Percentiles rank a stretch among this genome's conserved stretches.
phyloP scores from a whole-genome alignment of 345 rosid genomes.

The Barbarea vulgaris region DNA sequence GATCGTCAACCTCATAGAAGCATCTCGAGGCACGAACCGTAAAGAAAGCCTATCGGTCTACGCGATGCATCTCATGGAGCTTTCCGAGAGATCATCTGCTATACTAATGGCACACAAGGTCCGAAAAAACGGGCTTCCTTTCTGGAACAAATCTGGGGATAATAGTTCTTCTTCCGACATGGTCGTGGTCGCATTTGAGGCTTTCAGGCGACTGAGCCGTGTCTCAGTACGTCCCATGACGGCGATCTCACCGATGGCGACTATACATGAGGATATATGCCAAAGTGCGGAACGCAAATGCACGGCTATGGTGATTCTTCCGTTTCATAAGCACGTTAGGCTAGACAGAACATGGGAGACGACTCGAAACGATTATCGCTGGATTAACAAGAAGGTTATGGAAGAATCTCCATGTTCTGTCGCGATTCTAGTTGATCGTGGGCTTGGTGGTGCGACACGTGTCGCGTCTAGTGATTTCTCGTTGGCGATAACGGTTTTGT shows the following conservation, averaged over 20 bases:
- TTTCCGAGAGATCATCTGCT: constrained; percentile 87
- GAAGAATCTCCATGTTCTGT: constrained; percentile 75
- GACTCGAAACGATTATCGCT: constrained; percentile 54
- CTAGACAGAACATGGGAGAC: constrained; percentile 69
- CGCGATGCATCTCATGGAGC: constrained; percentile 93
- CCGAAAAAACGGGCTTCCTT: constrained; percentile 75
- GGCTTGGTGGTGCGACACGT: constrained; percentile 76
- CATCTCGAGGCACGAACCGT: constrained; percentile 74
- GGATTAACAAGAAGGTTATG: constrained; percentile 64
- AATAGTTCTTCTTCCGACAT: constrained; percentile 43
- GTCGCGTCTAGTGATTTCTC: constrained; percentile 71
- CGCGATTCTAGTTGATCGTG: constrained; percentile 83
- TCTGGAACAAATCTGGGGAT: constrained; percentile 61
- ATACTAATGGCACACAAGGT: constrained; percentile 91
- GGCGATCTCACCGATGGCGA: constrained; percentile 67
- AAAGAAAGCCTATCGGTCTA: constrained; percentile 72
- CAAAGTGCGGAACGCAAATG: constrained; percentile 60
- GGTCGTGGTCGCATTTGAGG: constrained; percentile 79
- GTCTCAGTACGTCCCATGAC: constrained; percentile 83
- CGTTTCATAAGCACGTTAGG: constrained; percentile 79
- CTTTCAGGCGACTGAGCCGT: constrained; percentile 60
- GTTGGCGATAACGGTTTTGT: constrained; percentile 54
- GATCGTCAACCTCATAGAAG: constrained; percentile 61
- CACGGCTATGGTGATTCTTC: constrained; percentile 68
- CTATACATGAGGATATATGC: constrained; percentile 74